phyloP scores from a whole-genome alignment of 116 monocot genomes.

The Papilionanthe hybrid region DNA sequence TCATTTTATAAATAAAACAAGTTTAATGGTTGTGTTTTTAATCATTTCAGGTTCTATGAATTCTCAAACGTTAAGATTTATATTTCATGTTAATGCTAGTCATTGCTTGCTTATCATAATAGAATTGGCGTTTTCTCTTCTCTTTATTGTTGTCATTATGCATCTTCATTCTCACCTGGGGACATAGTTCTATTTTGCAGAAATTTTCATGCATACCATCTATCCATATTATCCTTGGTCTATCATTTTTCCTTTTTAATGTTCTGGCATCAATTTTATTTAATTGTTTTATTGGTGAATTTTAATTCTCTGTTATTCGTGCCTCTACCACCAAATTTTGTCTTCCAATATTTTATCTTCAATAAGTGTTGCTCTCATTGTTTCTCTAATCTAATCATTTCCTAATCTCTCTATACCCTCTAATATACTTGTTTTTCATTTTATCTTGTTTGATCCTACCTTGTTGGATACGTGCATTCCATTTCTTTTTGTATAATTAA shows the following conservation, averaged over 20 bases:
- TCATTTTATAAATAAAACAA: too few species aligned
- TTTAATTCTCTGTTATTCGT: neutral
- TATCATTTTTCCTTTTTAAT: neutral
- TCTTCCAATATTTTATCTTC: neutral
- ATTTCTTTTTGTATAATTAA: neutral
- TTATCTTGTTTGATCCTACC: neutral
- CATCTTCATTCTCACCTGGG: neutral
- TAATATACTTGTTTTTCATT: neutral
- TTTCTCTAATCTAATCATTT: neutral
- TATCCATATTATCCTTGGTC: neutral
- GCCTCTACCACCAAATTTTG: neutral
- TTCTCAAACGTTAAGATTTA: too few species aligned
- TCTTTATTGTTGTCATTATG: too few species aligned
- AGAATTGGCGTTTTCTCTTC: too few species aligned
- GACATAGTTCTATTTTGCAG: neutral
- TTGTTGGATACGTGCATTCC: neutral
- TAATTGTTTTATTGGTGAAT: neutral
- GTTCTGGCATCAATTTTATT: neutral
- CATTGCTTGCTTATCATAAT: too few species aligned
- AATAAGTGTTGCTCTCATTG: neutral
- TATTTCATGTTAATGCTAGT: too few species aligned
- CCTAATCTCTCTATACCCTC: too few species aligned
- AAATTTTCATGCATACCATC: neutral
- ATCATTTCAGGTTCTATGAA: too few species aligned
- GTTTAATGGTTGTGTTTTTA: too few species aligned